Evolutionary conservation across 768 basidiomycete species (phyloP).

Genomic region (Dacryopinax primogenitus): DNA sequence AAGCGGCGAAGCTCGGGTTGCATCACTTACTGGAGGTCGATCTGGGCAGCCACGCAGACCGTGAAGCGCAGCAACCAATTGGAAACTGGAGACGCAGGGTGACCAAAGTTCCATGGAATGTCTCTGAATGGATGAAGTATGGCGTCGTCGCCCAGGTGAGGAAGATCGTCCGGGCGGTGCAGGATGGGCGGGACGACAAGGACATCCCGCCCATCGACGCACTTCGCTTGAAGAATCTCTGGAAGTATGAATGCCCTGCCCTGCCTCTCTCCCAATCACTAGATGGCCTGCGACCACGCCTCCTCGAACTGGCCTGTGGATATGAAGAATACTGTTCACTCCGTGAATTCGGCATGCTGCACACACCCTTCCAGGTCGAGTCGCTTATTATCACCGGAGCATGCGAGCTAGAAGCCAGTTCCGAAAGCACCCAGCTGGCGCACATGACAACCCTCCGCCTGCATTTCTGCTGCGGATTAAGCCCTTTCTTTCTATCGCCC

Average conservation of each 20-base stretch:
- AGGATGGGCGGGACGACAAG: background rate
- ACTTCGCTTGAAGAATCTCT: background rate
- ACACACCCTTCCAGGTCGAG: background rate
- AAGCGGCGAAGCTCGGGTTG: too few species aligned
- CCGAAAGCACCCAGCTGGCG: too few species aligned
- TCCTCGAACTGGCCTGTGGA: background rate
- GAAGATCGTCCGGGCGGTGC: too few species aligned
- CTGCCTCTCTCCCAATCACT: background rate
- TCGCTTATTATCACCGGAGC: background rate
- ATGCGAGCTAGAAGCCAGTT: too few species aligned
- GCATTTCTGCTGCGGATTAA: background rate
- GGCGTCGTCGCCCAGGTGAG: too few species aligned
- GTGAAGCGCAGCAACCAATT: too few species aligned
- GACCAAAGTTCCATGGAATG: too few species aligned
- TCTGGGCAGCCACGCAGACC: too few species aligned
- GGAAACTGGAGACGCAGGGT: too few species aligned
- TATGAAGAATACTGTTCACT: background rate
- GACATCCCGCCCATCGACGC: background rate
- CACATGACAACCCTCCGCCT: background rate
- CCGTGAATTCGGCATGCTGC: background rate
- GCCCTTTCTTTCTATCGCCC: background rate
- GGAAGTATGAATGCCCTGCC: too few species aligned
- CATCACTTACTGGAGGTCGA: too few species aligned
- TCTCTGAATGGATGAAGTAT: too few species aligned
- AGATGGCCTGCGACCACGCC: background rate